A percentile compares a stretch with the other conserved stretches of the same genome.
phyloP scores from a whole-genome alignment of 108 stramenopile species.

The Craspedostauros australis region DNA sequence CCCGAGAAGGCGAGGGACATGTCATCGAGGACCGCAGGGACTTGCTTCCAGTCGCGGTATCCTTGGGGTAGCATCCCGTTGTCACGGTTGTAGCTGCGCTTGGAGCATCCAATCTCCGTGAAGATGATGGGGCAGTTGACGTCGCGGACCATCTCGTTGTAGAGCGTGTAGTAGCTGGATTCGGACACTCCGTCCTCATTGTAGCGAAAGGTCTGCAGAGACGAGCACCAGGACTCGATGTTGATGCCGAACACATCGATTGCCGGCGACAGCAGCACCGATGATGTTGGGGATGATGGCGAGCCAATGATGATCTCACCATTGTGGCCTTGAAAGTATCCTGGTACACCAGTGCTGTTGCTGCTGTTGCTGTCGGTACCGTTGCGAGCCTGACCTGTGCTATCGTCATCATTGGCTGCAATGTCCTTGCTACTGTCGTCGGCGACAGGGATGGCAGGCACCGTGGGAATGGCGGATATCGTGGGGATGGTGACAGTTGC shows the following conservation, averaged over 20 bases:
- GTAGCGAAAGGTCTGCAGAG: slow-evolving; percentile 31
- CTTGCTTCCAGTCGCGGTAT: slow-evolving; percentile 43
- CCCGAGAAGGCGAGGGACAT: slow-evolving; percentile 51
- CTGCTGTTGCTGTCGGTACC: not conserved
- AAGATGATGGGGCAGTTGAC: slow-evolving; percentile 42
- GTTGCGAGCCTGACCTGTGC: too few relatives aligned
- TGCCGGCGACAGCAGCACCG: too few relatives aligned
- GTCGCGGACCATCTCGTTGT: slow-evolving; percentile 19
- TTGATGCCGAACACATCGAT: slow-evolving; percentile 47
- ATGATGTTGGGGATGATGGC: too few relatives aligned
- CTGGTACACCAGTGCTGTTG: too few relatives aligned
- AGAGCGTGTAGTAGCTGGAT: not conserved
- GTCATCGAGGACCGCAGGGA: slow-evolving; percentile 23
- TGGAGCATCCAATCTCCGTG: slow-evolving; percentile 62
- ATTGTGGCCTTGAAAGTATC: too few relatives aligned
- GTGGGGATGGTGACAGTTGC: too few relatives aligned
- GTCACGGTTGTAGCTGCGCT: slow-evolving; percentile 44
- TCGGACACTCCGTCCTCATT: slow-evolving; percentile 46
- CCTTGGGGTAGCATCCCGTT: slow-evolving; percentile 7
- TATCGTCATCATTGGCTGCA: slow-evolving; percentile 3
- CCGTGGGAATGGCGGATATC: too few relatives aligned
- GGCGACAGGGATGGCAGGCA: too few relatives aligned
- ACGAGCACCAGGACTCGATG: slow-evolving; percentile 62
- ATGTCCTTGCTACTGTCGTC: too few relatives aligned
- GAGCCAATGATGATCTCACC: too few relatives aligned